phyloP scores from a whole-genome alignment of 2,329 filamentous ascomycete species.

The Tolypocladium nubicola region DNA sequence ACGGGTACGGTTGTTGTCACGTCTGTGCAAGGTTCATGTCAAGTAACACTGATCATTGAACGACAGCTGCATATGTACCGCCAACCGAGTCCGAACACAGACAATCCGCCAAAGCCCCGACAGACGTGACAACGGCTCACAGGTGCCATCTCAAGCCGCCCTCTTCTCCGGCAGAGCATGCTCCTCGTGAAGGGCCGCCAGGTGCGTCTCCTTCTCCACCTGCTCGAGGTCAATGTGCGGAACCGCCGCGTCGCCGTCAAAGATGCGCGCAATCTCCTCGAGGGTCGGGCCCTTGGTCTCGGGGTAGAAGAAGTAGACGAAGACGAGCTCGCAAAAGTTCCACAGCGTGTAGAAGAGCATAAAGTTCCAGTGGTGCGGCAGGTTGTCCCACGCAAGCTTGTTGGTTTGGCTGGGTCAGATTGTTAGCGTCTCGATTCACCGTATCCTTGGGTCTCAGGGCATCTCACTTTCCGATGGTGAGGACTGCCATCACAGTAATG shows the following conservation, averaged over 20 bases:
- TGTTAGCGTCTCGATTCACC: not conserved
- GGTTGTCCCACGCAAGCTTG: conserved; percentile 49
- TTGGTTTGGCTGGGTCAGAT: conserved; percentile 37
- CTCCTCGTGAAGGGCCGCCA: conserved; percentile 12
- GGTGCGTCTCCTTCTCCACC: conserved; percentile 39
- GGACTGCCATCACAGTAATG: conserved; percentile 48
- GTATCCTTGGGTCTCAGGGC: too few species aligned
- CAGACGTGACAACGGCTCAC: not conserved
- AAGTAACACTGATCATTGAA: not conserved
- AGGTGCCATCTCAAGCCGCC: conserved; percentile 20
- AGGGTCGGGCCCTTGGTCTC: conserved; percentile 63
- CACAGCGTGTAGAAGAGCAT: conserved; percentile 57
- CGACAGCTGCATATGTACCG: not conserved
- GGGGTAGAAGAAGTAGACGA: conserved; percentile 57
- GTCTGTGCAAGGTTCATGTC: too few species aligned
- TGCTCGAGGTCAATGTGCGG: conserved; percentile 43
- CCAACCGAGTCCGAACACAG: too few species aligned
- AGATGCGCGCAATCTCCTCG: conserved; percentile 33
- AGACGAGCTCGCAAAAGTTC: conserved; percentile 48
- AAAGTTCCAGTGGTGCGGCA: conserved; percentile 52
- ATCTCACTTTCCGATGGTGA: conserved; percentile 50
- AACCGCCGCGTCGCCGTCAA: conserved; percentile 53
- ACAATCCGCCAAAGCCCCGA: not conserved
- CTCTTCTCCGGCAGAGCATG: not conserved
- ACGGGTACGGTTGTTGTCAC: too few species aligned